phyloP scores from a whole-genome alignment of 768 basidiomycete species.

The Pisolithus albus region DNA sequence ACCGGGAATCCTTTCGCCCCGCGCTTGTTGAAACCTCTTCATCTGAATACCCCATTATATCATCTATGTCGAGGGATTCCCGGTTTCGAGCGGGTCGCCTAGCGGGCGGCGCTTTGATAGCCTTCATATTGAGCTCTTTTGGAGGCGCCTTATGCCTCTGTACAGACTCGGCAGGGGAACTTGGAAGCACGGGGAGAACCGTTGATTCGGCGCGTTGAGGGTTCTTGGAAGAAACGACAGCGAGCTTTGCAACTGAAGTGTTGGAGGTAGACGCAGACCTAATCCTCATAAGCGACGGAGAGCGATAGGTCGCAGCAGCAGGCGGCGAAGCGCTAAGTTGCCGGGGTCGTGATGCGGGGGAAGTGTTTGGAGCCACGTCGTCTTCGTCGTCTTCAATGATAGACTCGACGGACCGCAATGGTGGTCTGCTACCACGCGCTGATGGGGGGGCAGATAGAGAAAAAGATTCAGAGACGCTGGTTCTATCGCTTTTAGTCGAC shows the following conservation, averaged over 20 bases:
- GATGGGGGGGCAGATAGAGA: conserved; percentile 15
- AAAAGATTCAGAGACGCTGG: conserved; percentile 12
- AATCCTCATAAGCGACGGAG: conserved; percentile 20
- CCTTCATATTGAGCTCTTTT: conserved; percentile 24
- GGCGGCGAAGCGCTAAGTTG: conserved; percentile 41
- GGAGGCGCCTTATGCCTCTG: conserved; percentile 20
- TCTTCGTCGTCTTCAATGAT: conserved; percentile 58
- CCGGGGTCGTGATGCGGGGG: conserved; percentile 36
- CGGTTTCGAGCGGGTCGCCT: conserved; percentile 51
- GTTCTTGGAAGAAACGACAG: conserved; percentile 16
- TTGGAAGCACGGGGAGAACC: conserved; percentile 23
- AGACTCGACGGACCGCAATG: conserved; percentile 54
- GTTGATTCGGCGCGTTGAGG: conserved; percentile 25
- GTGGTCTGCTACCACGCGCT: conserved; percentile 26
- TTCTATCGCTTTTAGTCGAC: conserved; percentile 17
- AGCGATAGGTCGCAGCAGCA: conserved; percentile 30
- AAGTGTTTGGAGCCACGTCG: conserved; percentile 22
- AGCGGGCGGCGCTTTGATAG: conserved; percentile 14
- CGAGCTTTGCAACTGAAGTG: conserved; percentile 9
- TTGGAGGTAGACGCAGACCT: conserved; percentile 30
- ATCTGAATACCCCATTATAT: conserved; percentile 65
- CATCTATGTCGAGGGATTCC: conserved; percentile 71
- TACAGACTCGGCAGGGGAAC: conserved; percentile 15
- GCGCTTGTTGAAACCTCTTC: conserved; percentile 38
- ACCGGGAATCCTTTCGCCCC: conserved; percentile 38